These are phyloP conservation scores for Cephaloascus fragrans DNA, from an alignment of 805 yeast genomes.

Conservation along the genomic window DNA sequence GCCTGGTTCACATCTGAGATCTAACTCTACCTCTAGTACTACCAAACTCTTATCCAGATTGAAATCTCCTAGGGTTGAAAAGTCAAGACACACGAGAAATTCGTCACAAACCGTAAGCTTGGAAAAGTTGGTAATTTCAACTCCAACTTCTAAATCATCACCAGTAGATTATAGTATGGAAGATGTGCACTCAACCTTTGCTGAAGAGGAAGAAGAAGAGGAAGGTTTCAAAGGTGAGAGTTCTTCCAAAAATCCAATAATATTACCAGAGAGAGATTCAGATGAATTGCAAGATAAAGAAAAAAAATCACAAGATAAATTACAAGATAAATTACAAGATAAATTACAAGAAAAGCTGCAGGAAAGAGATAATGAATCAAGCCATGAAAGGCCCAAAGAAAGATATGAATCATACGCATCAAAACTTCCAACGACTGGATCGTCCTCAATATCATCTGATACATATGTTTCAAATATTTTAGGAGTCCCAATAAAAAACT, in stretches of 20 bases:
- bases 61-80: not conserved
- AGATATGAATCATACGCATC: not conserved
- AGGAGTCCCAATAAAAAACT: conserved; percentile 6
- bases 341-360: not conserved
- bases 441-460: too few species aligned
- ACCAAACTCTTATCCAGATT: not conserved
- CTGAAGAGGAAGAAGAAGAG: too few species aligned
- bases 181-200: too few species aligned
- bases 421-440: not conserved
- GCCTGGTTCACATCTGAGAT: conserved; percentile 1
- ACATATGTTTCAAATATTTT: conserved; percentile 3
- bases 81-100: not conserved
- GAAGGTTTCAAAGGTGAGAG: not conserved
- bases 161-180: too few species aligned
- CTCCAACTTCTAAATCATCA: not conserved
- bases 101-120: not conserved
- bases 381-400: not conserved
- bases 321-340: not conserved
- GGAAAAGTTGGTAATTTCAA: not conserved
- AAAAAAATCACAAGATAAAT: not conserved
- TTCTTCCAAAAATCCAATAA: not conserved
- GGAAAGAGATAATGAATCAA: not conserved
- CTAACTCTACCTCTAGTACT: conserved; percentile 15
- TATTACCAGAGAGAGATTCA: not conserved
- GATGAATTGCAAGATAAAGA: not conserved